Conservation (phyloP, 2,329 filamentous ascomycete genomes). For the Penicillium sp. region DNA sequence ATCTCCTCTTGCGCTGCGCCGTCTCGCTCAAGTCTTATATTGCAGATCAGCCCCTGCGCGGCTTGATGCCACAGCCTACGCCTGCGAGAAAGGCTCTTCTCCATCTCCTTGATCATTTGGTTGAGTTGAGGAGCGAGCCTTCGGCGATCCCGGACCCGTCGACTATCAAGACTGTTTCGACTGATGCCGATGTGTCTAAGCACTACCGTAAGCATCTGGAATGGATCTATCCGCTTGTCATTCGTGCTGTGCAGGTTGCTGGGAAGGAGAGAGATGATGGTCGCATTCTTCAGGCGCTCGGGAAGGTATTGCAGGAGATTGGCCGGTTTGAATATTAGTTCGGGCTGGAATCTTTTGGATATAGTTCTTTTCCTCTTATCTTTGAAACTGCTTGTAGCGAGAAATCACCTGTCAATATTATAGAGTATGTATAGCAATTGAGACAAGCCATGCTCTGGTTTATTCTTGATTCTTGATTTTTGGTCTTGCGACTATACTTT, state of each 20-base stretch:
- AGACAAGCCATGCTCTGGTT: no score
- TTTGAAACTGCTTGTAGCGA: background rate
- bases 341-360: background rate
- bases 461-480: no score
- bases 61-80: slow-evolving; percentile 83
- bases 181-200: slow-evolving; percentile 30
- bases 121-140: slow-evolving; percentile 68
- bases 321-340: slow-evolving; percentile 39
- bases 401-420: no score
- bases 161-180: slow-evolving; percentile 14
- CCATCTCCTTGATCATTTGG: slow-evolving; percentile 68
- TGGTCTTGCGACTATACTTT: no score
- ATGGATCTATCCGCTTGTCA: slow-evolving; percentile 73
- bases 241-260: slow-evolving; percentile 40
- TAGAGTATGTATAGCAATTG: no score
- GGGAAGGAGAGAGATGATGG: slow-evolving; percentile 43
- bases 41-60: slow-evolving; percentile 86
- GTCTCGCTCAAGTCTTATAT: slow-evolving; percentile 82
- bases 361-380: background rate
- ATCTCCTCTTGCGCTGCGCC: slow-evolving; percentile 78
- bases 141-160: slow-evolving; percentile 63
- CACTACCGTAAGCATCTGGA: slow-evolving; percentile 72
- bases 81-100: slow-evolving; percentile 77
- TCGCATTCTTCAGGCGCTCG: slow-evolving; percentile 51
- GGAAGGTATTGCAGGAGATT: slow-evolving; percentile 63